phyloP scores from a whole-genome alignment of 495 filamentous ascomycete species.

The Aspergillus sclerotioniger region DNA sequence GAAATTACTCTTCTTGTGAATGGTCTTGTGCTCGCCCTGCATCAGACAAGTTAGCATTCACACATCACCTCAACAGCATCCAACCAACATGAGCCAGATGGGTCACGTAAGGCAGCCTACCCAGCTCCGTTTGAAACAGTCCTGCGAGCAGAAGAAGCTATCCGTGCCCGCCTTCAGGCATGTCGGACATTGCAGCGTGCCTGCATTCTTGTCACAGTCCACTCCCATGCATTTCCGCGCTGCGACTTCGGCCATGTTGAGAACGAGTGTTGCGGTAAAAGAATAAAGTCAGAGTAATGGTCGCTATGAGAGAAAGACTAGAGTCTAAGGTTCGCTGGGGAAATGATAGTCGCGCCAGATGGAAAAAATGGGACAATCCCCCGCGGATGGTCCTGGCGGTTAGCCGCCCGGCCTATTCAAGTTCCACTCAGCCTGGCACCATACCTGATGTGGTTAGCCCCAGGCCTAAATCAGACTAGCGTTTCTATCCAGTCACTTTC shows the following conservation, averaged over 20 bases:
- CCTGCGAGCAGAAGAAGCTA: conserved; percentile 96
- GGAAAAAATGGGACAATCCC: conserved; percentile 13
- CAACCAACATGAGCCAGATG: conserved; percentile 24
- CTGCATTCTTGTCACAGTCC: conserved; percentile 81
- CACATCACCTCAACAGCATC: background rate
- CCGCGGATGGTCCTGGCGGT: conserved; percentile 5
- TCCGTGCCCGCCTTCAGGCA: conserved; percentile 88
- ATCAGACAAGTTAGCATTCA: conserved; percentile 2
- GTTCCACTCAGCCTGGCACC: background rate
- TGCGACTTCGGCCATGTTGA: conserved; percentile 13
- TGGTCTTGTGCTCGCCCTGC: conserved; percentile 77
- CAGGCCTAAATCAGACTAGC: conserved; percentile 5
- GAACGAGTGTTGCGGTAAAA: background rate
- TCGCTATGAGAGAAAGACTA: background rate
- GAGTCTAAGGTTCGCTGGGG: background rate
- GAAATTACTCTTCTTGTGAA: conserved; percentile 84
- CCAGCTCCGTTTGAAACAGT: conserved; percentile 99
- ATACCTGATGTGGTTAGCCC: background rate
- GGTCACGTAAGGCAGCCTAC: conserved; percentile 54
- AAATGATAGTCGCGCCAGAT: background rate
- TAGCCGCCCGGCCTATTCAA: background rate
- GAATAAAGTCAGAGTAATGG: background rate
- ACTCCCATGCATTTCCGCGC: conserved; percentile 69
- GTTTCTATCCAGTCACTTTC: background rate
- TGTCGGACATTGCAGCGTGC: conserved; percentile 86